These are phyloP conservation scores for Pyrenochaeta sp. DNA, from an alignment of 2,329 filamentous ascomycete genomes.

Conservation along the genomic window DNA sequence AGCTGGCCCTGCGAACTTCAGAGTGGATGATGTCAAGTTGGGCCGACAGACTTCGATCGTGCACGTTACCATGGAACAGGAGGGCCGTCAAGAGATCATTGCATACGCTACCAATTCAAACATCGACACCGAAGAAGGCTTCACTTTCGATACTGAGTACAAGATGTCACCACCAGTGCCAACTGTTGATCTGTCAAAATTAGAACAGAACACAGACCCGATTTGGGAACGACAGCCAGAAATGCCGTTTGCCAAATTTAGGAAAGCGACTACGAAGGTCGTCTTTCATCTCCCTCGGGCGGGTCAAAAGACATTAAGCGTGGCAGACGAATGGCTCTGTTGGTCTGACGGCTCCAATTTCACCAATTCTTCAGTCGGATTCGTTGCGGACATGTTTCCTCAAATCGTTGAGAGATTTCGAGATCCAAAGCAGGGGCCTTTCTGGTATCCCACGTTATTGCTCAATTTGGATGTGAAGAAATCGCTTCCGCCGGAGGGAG, in stretches of 20 bases:
- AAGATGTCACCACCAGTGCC: conserved; percentile 56
- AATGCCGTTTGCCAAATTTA: conserved; percentile 55
- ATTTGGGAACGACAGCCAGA: conserved; percentile 56
- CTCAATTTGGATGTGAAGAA: conserved; percentile 82
- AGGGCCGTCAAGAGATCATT: conserved; percentile 66
- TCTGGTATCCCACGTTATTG: conserved; percentile 79
- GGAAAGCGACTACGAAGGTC: conserved; percentile 60
- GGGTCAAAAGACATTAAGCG: conserved; percentile 49
- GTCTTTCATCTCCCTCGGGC: conserved; percentile 61
- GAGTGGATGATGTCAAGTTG: conserved; percentile 69
- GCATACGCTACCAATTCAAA: conserved; percentile 72
- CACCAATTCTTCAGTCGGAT: conserved; percentile 70
- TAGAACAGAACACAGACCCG: conserved; percentile 54
- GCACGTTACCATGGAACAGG: conserved; percentile 67
- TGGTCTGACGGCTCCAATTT: conserved; percentile 67
- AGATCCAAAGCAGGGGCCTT: conserved; percentile 47
- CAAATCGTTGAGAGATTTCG: conserved; percentile 65
- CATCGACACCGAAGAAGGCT: conserved; percentile 64
- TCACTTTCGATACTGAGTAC: conserved; percentile 64
- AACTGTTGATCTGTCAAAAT: conserved; percentile 51
- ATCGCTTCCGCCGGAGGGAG: conserved; percentile 69
- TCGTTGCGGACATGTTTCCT: conserved; percentile 73
- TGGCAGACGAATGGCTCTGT: conserved; percentile 72
- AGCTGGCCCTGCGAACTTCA: conserved; percentile 63
- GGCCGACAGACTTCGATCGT: conserved; percentile 69